Conservation (phyloP, 331 rosid species). For the Saraca asoca region DNA sequence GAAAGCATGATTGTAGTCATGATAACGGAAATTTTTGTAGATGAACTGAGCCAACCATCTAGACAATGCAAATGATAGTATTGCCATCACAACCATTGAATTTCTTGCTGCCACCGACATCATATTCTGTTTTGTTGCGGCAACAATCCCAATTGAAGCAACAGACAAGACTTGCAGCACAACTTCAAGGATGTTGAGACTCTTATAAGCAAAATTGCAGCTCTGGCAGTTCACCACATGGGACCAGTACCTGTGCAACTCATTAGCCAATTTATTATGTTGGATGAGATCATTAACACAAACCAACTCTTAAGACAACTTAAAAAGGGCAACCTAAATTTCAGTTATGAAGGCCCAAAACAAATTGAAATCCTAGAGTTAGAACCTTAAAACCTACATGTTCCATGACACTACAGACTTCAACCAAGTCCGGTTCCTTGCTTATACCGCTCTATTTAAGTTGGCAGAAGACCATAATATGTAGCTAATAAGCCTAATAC, state of each 20-base stretch:
- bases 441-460: neutral
- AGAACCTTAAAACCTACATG: neutral
- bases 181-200: constrained; percentile 67
- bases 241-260: constrained; percentile 67
- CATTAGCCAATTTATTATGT: too few species aligned
- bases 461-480: neutral
- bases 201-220: constrained; percentile 67
- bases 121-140: constrained; percentile 55
- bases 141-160: constrained; percentile 68
- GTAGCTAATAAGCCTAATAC: constrained; percentile 3
- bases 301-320: neutral
- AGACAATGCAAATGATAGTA: constrained; percentile 69
- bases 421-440: neutral
- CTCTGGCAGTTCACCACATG: constrained; percentile 89
- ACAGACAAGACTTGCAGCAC: constrained; percentile 60
- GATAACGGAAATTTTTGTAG: constrained; percentile 76
- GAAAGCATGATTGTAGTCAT: constrained; percentile 78
- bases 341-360: neutral
- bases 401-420: neutral
- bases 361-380: constrained; percentile 3
- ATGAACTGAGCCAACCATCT: constrained; percentile 74
- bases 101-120: constrained; percentile 48
- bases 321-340: neutral
- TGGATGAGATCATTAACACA: neutral
- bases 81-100: constrained; percentile 52